Evolutionary conservation across 2,329 filamentous ascomycete genomes (phyloP).

Genomic region (Botrytis elliptica): DNA sequence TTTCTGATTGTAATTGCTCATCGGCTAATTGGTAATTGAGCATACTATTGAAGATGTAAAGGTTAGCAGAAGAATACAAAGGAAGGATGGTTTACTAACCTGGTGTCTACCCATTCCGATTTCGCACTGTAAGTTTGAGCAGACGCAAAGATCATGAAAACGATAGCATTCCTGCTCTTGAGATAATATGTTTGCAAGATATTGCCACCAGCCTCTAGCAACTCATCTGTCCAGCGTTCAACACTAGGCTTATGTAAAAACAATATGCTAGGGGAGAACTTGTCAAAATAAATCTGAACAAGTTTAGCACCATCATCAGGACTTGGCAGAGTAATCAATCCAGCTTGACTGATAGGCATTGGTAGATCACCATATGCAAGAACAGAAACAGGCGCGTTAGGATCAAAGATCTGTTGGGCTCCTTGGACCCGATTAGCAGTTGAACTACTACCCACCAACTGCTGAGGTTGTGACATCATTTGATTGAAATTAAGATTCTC

Average conservation of each 20-base stretch:
- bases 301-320: constrained; percentile 23
- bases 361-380: constrained; percentile 40
- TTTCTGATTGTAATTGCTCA: constrained; percentile 39
- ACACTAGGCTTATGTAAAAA: constrained; percentile 56
- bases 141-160: constrained; percentile 53
- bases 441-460: neutral
- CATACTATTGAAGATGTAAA: constrained; percentile 26
- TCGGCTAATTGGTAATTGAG: constrained; percentile 33
- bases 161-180: constrained; percentile 40
- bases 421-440: neutral
- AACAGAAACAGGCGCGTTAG: constrained; percentile 41
- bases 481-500: neutral
- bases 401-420: neutral
- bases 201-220: constrained; percentile 46
- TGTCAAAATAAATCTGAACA: constrained; percentile 57
- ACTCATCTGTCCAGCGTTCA: constrained; percentile 49
- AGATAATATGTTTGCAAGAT: constrained; percentile 43
- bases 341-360: constrained; percentile 45
- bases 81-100: neutral
- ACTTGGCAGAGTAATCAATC: constrained; percentile 43
- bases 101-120: neutral
- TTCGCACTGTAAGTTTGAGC: constrained; percentile 42
- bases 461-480: neutral
- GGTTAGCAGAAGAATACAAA: constrained; percentile 7
- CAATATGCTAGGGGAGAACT: constrained; percentile 56